Evolutionary conservation across 2,329 filamentous ascomycete species (phyloP).

Genomic region (Exophiala phaeomuriformis): DNA sequence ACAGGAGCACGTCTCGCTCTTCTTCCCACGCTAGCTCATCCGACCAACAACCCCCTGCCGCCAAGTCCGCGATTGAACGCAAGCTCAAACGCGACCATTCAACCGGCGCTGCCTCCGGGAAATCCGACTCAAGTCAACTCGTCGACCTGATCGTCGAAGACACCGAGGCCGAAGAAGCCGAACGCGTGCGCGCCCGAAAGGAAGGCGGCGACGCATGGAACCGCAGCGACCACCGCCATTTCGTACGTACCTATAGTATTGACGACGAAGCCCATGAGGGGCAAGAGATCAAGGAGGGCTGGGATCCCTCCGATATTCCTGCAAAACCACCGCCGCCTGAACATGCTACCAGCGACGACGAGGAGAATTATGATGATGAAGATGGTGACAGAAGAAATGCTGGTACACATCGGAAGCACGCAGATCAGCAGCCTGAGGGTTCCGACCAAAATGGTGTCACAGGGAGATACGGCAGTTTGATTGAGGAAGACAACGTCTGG

Average conservation of each 20-base stretch:
- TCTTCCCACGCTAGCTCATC: conserved; percentile 18
- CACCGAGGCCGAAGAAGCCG: conserved; percentile 53
- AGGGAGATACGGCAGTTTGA: conserved; percentile 18
- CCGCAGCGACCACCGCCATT: conserved; percentile 31
- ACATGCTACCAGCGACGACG: conserved; percentile 25
- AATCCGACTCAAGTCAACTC: conserved; percentile 47
- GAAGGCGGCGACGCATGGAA: conserved; percentile 58
- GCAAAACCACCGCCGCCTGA: conserved; percentile 25
- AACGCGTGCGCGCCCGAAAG: conserved; percentile 55
- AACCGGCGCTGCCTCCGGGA: conserved; percentile 45
- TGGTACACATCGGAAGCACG: too few relatives aligned
- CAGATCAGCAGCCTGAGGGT: not conserved
- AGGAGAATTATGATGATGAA: conserved; percentile 16
- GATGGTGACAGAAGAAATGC: not conserved
- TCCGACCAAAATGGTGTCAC: conserved; percentile 1
- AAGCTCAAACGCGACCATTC: conserved; percentile 29
- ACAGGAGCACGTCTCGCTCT: conserved; percentile 27
- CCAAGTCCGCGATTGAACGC: conserved; percentile 26
- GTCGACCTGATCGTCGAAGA: conserved; percentile 63
- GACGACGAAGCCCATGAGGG: conserved; percentile 20
- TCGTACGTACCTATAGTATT: conserved; percentile 25
- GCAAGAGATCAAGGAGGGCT: conserved; percentile 25
- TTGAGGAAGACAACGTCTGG: conserved; percentile 25
- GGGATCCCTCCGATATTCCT: conserved; percentile 23
- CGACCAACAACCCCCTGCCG: conserved; percentile 25